Conservation (phyloP, 2,329 filamentous ascomycete species). For the Neurospora sp. region DNA sequence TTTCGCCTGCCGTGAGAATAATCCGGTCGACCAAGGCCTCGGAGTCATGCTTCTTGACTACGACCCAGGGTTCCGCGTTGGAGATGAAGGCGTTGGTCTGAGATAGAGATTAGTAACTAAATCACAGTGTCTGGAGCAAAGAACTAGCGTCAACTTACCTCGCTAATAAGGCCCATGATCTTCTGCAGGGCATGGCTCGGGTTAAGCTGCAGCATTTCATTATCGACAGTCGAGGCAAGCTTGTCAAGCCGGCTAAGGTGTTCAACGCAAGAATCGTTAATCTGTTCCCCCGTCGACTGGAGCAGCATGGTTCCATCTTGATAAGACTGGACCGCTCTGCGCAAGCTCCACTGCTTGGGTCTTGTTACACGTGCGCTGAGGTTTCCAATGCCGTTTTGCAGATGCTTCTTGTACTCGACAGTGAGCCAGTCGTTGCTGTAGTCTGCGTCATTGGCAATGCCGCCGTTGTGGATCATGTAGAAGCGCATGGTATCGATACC, state of each 20-base stretch:
- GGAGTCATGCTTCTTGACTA: constrained; percentile 29
- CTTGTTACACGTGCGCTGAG: constrained; percentile 61
- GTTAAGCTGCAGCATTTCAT: constrained; percentile 54
- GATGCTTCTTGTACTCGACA: constrained; percentile 65
- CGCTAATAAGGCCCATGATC: constrained; percentile 52
- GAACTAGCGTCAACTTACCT: constrained; percentile 33
- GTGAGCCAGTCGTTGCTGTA: constrained; percentile 76
- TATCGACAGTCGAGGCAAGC: constrained; percentile 32
- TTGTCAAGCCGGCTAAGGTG: constrained; percentile 21
- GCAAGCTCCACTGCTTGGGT: constrained; percentile 59
- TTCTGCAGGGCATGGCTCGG: constrained; percentile 54
- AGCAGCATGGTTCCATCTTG: neutral
- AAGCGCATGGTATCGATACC: constrained; percentile 82
- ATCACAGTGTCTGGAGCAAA: neutral
- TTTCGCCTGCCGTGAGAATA: constrained; percentile 65
- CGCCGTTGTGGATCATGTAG: constrained; percentile 75
- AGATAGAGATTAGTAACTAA: constrained; percentile 6
- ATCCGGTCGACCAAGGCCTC: constrained; percentile 41
- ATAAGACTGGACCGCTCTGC: constrained; percentile 10
- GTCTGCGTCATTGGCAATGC: constrained; percentile 66
- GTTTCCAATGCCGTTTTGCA: constrained; percentile 75
- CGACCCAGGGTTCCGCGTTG: constrained; percentile 58
- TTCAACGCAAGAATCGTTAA: constrained; percentile 10
- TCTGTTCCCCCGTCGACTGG: constrained; percentile 14
- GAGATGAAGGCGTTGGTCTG: constrained; percentile 61